Conservation (phyloP, 225 moss, liverwort and hornwort species). For the Sphagnum tenellum region DNA sequence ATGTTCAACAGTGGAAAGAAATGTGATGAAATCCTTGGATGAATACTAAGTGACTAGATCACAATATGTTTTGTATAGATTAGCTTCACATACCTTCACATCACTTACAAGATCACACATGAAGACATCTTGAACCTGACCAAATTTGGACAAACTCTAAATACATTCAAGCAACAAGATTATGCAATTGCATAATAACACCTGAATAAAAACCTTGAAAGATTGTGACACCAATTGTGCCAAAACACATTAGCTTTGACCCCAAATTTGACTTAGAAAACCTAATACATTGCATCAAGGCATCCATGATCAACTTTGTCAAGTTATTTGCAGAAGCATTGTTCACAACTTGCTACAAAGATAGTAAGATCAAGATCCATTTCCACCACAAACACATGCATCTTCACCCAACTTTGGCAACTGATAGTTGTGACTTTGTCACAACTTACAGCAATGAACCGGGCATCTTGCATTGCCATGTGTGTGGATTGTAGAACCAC, state of each 20-base stretch:
- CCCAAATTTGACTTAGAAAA: no score
- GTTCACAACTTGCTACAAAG: no score
- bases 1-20: not conserved
- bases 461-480: not conserved
- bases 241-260: not conserved
- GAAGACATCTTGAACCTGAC: not conserved
- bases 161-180: not conserved
- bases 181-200: not conserved
- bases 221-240: not conserved
- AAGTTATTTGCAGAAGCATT: no score
- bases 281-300: no score
- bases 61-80: not conserved
- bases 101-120: not conserved
- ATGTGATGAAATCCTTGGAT: not conserved
- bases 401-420: not conserved
- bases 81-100: not conserved
- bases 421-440: not conserved
- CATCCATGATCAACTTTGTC: no score
- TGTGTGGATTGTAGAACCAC: not conserved
- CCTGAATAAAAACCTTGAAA: not conserved
- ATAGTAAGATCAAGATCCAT: not conserved
- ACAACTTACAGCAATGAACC: not conserved
- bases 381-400: not conserved
- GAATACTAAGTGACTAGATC: not conserved
- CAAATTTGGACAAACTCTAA: not conserved